Base-by-base conservation (phyloP, 192 early-diverging fungal genomes). In the Linnemannia hyalina region DNA sequence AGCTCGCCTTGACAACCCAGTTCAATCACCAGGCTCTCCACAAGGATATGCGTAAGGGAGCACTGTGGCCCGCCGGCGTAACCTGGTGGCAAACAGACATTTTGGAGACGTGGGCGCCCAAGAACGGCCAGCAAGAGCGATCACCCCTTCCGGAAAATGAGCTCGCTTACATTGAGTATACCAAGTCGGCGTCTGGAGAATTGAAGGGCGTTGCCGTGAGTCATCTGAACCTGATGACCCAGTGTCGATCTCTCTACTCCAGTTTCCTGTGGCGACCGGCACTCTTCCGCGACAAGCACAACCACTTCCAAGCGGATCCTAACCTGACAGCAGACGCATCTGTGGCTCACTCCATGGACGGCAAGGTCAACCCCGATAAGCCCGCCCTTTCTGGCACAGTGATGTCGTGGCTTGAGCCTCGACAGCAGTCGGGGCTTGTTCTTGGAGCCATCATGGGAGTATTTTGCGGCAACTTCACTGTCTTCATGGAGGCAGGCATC, bases 41-140 rank as follows among this genome's bases (percentile, higher is more conserved):
- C 65, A 95, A 93, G 68, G 94, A 97, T 83, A 88, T 95, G 73
- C 76, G 89, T 44, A 87, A 90, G 44, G 90, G 91, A 36, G 88
- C 89, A 2, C 87, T 90, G 22, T 91, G 95, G 84, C 95, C 96
- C 4, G 73, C 89, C 0, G 87, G 87, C 16, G 92, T 96, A 46
- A 89, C 92, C 10, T 97, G 94, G 94, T 95, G 94, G 92, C 93
- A 94, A 68, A 96, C 95, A 11, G 95, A 94, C 55, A 92, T 93
- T 32, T 88, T 95, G 46, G 94, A 94, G 29, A 91, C 90, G 0
- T 94, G 85, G 83, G 91, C 85, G 80, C 91, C 85, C 8, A 91
- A 89, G 44, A 92, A 91, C 23, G 84, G 82, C 20, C 77, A 83
- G 46, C 82, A 85, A 16, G 91, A 92, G 49, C 89, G 91, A 69